These are phyloP conservation scores for Fusarium cicatricum DNA, from an alignment of 2,329 filamentous ascomycete genomes.

Conservation along the genomic window DNA sequence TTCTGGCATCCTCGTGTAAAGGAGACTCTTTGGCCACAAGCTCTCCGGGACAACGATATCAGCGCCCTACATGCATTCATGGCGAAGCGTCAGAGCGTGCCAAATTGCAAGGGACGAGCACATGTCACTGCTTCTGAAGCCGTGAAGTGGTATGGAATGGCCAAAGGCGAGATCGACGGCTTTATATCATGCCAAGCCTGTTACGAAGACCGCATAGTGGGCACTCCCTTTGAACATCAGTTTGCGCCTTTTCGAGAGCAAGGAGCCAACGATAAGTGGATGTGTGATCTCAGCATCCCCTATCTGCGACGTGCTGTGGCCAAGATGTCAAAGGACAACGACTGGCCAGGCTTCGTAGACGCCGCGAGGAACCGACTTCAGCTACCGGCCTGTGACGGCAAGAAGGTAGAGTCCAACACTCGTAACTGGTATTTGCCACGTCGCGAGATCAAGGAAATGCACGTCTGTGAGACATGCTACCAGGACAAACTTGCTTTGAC, in stretches of 20 bases:
- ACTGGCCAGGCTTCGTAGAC: constrained; percentile 45
- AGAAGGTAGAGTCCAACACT: constrained; percentile 30
- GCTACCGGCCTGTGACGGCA: constrained; percentile 43
- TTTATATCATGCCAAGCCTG: constrained; percentile 52
- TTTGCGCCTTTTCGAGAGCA: constrained; percentile 44
- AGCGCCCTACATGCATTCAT: constrained; percentile 42
- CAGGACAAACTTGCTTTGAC: constrained; percentile 46
- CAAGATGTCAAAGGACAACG: constrained; percentile 30
- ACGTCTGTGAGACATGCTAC: constrained; percentile 48
- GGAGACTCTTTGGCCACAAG: constrained; percentile 46
- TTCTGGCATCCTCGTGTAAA: constrained; percentile 47
- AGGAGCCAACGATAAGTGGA: constrained; percentile 43
- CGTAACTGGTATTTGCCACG: constrained; percentile 42
- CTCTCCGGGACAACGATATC: constrained; percentile 39
- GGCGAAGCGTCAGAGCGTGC: constrained; percentile 36
- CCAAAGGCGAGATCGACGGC: constrained; percentile 40
- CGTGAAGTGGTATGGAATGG: constrained; percentile 46
- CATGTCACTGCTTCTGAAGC: constrained; percentile 35
- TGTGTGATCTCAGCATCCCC: constrained; percentile 43
- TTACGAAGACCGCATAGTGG: constrained; percentile 45
- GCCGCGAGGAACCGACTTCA: constrained; percentile 32
- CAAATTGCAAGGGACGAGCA: constrained; percentile 42
- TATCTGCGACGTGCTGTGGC: constrained; percentile 36
- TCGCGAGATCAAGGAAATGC: constrained; percentile 37
- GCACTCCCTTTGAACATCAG: constrained; percentile 40